Evolutionary conservation across 495 filamentous ascomycete genomes (phyloP), one percentile per base, ranked within the genome.

Genomic region (Aspergillus bertholletiae): DNA sequence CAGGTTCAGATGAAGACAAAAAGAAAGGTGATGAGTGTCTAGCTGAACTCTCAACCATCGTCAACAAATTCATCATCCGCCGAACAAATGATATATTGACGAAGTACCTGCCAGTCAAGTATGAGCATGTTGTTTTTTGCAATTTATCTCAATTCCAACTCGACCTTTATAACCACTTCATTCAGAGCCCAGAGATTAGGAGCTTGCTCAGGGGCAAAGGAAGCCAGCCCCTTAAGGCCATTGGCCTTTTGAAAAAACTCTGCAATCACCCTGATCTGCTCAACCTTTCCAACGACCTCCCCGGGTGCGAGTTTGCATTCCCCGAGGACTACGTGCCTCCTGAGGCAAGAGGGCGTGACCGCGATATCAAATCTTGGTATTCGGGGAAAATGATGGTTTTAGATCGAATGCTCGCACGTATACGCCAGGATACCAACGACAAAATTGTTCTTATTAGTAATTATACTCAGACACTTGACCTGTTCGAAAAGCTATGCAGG

Each of bases 41-140:
- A 12, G 67, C 70, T 23, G 95, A 96, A 56, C 84, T 99, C 21
- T 84, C 94, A 0, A 75, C 75, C 7, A 75, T 95, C 30, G 94
- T 99, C 60, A 97, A 97, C 74, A 96, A 96, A 62, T 99, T 97
- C 76, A 97, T 99, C 70, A 99, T 99, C 65, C 89, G 94, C 40
- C 85, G 94, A 24, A 97, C 93, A 0, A 99, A 99, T 78, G 94
- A 99, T 65, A 93, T 99, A 50, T 74, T 99, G 18, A 96, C 93
- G 35, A 97, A 99, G 67, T 99, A 99, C 70, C 80, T 99, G 45
- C 95, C 94, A 2, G 84, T 97, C 73, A 99, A 99, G 73, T 99
- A 99, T 73, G 94, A 99, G 64, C 94, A 99, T 70, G 94, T 99
- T 26, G 95, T 99, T n/a, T 99, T 99, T 76, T 99, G 94, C 79